phyloP scores from a whole-genome alignment of 331 rosid genomes.

The Acacia concinna region DNA sequence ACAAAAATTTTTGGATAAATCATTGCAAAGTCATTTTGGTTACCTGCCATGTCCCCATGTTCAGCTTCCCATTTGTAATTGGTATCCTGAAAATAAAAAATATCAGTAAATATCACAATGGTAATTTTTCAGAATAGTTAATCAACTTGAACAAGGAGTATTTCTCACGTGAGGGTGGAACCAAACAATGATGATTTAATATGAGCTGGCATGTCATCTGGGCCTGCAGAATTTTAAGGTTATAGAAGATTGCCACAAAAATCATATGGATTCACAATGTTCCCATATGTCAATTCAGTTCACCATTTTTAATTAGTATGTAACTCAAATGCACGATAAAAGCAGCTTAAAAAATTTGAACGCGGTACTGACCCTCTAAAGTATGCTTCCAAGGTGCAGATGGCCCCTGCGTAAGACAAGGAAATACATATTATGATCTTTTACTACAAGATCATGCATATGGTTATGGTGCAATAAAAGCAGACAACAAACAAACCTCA shows the following conservation, averaged over 20 bases:
- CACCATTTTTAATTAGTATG: background rate
- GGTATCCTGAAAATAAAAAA: constrained; percentile 66
- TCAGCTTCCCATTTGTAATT: constrained; percentile 84
- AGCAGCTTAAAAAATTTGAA: background rate
- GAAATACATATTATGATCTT: constrained; percentile 8
- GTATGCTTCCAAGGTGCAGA: constrained; percentile 97
- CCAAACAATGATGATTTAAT: constrained; percentile 96
- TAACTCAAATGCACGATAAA: background rate
- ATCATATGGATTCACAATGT: background rate
- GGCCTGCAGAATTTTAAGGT: constrained; percentile 58
- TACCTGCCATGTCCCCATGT: constrained; percentile 99
- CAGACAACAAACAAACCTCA: constrained; percentile 39
- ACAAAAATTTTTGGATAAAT: background rate
- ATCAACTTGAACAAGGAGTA: constrained; percentile 15
- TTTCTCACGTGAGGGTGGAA: constrained; percentile 65
- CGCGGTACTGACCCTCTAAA: constrained; percentile 62
- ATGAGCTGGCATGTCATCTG: constrained; percentile 98
- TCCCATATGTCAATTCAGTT: background rate
- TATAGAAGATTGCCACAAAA: background rate
- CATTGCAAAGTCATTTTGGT: constrained; percentile 12
- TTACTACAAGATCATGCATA: background rate
- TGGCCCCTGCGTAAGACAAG: constrained; percentile 50
- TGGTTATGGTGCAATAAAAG: background rate
- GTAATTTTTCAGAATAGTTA: constrained; percentile 23
- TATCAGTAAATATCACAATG: background rate